A percentile compares a stretch with the other conserved stretches of the same genome.
These are phyloP conservation scores for Trichoderma pleuroti DNA, from an alignment of 2,329 filamentous ascomycete species.

Conservation along the genomic window DNA sequence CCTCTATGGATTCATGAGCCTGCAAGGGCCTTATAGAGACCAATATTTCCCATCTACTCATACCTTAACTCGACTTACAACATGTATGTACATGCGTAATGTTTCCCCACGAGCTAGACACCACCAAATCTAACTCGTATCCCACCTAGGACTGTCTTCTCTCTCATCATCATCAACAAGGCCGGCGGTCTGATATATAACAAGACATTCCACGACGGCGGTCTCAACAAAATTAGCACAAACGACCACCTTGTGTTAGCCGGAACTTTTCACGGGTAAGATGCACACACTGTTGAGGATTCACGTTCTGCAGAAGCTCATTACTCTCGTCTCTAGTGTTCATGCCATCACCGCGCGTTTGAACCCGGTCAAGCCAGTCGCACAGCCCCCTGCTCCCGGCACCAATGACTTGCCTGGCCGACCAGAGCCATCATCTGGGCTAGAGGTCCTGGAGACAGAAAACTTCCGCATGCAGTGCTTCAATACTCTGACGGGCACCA, in stretches of 20 bases:
- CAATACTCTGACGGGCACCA: slow-evolving; percentile 88
- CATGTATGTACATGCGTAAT: slow-evolving; percentile 1
- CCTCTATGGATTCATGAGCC: slow-evolving; percentile 21
- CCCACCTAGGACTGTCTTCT: slow-evolving; percentile 76
- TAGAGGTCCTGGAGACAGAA: slow-evolving; percentile 90
- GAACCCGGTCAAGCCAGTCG: slow-evolving; percentile 48
- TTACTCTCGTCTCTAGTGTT: slow-evolving; percentile 44
- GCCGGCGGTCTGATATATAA: slow-evolving; percentile 95
- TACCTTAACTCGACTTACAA: background rate
- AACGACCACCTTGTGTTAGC: slow-evolving; percentile 97
- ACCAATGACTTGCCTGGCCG: slow-evolving; percentile 42
- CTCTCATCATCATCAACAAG: slow-evolving; percentile 98
- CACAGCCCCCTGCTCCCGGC: slow-evolving; percentile 35
- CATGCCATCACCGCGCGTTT: slow-evolving; percentile 66
- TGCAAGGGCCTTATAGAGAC: slow-evolving; percentile 10
- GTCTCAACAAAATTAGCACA: slow-evolving; percentile 80
- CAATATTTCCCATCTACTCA: background rate
- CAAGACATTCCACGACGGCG: slow-evolving; percentile 82
- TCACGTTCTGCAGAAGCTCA: slow-evolving; percentile 9
- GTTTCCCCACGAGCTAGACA: background rate
- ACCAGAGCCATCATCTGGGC: slow-evolving; percentile 67
- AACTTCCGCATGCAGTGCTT: slow-evolving; percentile 96
- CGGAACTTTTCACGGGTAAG: slow-evolving; percentile 90
- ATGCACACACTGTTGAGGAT: slow-evolving; percentile 22
- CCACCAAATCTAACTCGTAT: background rate